Evolutionary conservation across 345 rosid species (phyloP), one percentile per base, ranked within the genome.

Genomic region (Geranium rotundifolium): DNA sequence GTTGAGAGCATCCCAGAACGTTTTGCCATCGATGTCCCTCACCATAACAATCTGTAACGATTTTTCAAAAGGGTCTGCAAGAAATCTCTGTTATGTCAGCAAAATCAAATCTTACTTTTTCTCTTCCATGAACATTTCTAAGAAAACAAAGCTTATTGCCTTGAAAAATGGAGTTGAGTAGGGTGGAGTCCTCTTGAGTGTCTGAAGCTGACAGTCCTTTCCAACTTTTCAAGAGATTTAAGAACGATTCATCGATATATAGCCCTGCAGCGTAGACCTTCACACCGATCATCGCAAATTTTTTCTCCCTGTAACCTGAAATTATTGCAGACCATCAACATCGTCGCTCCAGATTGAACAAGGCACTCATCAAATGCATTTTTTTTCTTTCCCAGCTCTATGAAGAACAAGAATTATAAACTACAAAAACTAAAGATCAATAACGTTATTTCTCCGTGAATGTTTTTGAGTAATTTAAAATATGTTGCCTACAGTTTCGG

Each of bases 21-120:
- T 87, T 82, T 89, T 87, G 23, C 97, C 98, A 74, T 89, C 98
- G 39, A 92, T 77, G 66, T 92, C 93, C 77, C 98, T 85, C 58
- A 92, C 95, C 56, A 92, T 91, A 65, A 86, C 85, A 71, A 87
- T 87, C 88, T 77, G 75, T 55, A 92, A 63, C 7, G 97, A 75
- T 71, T 92, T 92, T 76, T 89, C 91, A 5, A 46, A 63, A 61
- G 85, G 74, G 77, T 71, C 95, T 87, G 79, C 76, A 74, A 57
- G 29, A 55, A 27, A 31, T 18, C 52, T 13, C 64, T 29, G 17
- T 46, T 23, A 20, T 19, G 18, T 63, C 19, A 64, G 41, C 63
- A 68, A 59, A 19, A 16, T 66, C 30, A 62, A 59, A 30, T 27
- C 9, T 12, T 34, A 37, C 17, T 27, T 29, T 37, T 39, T 6